A percentile compares a stretch with the other conserved stretches of the same genome.
Evolutionary conservation across 1,284 basidiomycete species (phyloP).

Genomic region (Thecaphora thlaspeos): DNA sequence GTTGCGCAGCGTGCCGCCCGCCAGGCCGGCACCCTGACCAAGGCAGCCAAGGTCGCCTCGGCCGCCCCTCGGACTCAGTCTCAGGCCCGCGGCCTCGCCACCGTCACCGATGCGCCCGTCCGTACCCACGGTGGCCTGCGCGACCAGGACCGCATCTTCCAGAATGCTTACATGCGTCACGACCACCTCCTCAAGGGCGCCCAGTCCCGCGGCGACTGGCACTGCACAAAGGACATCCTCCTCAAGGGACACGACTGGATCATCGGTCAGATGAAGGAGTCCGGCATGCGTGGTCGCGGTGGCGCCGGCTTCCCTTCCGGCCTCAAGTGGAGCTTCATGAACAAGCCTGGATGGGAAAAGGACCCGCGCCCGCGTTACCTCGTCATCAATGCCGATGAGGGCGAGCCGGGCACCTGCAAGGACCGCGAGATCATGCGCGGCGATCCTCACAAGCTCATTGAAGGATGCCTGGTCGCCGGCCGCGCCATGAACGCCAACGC

Average conservation of each 20-base stretch:
- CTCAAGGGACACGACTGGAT: constrained; percentile 96
- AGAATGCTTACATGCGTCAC: constrained; percentile 57
- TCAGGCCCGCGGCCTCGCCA: constrained; percentile 51
- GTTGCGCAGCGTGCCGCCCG: constrained; percentile 40
- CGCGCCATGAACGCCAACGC: constrained; percentile 95
- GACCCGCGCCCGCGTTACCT: constrained; percentile 90
- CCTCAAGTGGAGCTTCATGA: constrained; percentile 96
- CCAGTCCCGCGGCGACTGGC: constrained; percentile 93
- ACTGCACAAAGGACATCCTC: constrained; percentile 91
- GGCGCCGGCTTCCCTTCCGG: constrained; percentile 97
- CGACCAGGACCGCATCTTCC: constrained; percentile 58
- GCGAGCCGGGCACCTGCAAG: constrained; percentile 98
- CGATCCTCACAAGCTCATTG: constrained; percentile 96
- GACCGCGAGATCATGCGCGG: constrained; percentile 97
- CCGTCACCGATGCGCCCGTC: constrained; percentile 53
- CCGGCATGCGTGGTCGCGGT: constrained; percentile 90
- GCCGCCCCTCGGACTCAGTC: constrained; percentile 18
- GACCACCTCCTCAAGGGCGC: constrained; percentile 57
- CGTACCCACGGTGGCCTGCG: constrained; percentile 51
- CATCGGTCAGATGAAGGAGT: constrained; percentile 92
- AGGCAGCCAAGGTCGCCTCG: constrained; percentile 26
- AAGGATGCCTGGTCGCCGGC: constrained; percentile 96
- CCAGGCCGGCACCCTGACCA: constrained; percentile 27
- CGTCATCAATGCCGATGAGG: constrained; percentile 97
- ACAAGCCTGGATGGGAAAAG: constrained; percentile 97